These are phyloP conservation scores for Juncus effusus DNA, from an alignment of 176 grass and related monocot genomes.

Conservation along the genomic window DNA sequence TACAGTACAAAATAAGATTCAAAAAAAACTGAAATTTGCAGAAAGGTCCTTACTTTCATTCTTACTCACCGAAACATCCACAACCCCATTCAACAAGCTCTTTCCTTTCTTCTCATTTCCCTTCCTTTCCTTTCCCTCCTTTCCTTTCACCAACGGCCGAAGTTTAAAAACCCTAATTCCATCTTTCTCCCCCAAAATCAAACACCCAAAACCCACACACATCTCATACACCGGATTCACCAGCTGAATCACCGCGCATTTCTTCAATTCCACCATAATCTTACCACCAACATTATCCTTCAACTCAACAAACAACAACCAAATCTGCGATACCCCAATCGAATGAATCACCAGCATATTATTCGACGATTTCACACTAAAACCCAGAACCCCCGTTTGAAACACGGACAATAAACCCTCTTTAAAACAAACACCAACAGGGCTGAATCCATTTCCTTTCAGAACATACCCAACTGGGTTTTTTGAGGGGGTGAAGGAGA, in stretches of 20 bases:
- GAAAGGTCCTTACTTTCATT: conserved; percentile 28
- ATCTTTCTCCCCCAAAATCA: conserved; percentile 73
- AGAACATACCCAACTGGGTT: conserved; percentile 4
- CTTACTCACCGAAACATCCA: conserved; percentile 21
- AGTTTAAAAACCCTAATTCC: conserved; percentile 70
- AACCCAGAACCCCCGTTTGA: conserved; percentile 38
- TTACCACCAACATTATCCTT: conserved; percentile 30
- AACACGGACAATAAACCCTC: conserved; percentile 39
- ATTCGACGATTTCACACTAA: conserved; percentile 46
- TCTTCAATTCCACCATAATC: conserved; percentile 57
- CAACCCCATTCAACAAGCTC: conserved; percentile 47
- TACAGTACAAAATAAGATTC: conserved; percentile 1
- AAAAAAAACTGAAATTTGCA: conserved; percentile 31
- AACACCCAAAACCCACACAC: conserved; percentile 53
- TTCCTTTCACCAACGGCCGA: conserved; percentile 57
- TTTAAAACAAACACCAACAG: conserved; percentile 6
- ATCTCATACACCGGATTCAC: conserved; percentile 67
- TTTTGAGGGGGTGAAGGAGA: neutral
- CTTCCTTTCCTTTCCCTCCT: conserved; percentile 22
- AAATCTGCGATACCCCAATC: conserved; percentile 70
- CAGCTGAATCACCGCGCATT: conserved; percentile 74
- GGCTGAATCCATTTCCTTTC: neutral
- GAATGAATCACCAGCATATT: conserved; percentile 70
- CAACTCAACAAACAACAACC: conserved; percentile 48
- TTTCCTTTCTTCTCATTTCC: conserved; percentile 33